Evolutionary conservation across 306 rosid species (phyloP), one percentile per base, ranked within the genome.

Genomic region (Glycine latifolia): DNA sequence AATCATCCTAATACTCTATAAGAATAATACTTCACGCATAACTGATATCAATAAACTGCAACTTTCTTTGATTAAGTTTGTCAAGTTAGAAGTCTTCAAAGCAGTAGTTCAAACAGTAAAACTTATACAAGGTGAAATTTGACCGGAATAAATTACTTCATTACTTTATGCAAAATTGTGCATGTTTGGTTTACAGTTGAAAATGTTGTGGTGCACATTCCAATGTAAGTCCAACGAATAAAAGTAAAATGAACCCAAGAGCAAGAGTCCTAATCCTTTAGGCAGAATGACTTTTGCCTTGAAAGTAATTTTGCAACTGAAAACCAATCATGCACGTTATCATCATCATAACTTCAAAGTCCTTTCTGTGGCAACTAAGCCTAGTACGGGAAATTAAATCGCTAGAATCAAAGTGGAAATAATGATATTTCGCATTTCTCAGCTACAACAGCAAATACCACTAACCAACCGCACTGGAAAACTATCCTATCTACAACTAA

Each of bases 401-500:
- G 6, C 43, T 48, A 49, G 31, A 47, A 79, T 4, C 63, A 53
- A 15, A 67, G 53, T 41, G 53, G 78, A 75, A 79, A 63, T 13
- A 66, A 14, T 63, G 39, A 35, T 35, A 35, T 35, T 35, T 35
- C 39, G 39, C 39, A 35, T 35, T 35, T 54, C 62, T 16, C 62
- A 56, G 16, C 33, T 56, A 54, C 35, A 46, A 69, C 35, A 50
- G 75, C 39, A 54, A 58, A 49, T 26, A 73, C 58, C 63, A 61
- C 50, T 16, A 39, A 5, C 44, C 44, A 39, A 3, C 44, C 4
- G 44, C 44, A 39, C 44, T 5, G 44, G 44, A 39, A 39, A 7
- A 7, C 44, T 39, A 72, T 12, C 56, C 43, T 56, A 76, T n/a
- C 79, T 3, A 78, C 58, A 65, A 83, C 16, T 10, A 48, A 16